Evolutionary conservation across 2,329 filamentous ascomycete genomes (phyloP), one percentile per base, ranked within the genome.

Genomic region (Arthrobotrys sinensis): DNA sequence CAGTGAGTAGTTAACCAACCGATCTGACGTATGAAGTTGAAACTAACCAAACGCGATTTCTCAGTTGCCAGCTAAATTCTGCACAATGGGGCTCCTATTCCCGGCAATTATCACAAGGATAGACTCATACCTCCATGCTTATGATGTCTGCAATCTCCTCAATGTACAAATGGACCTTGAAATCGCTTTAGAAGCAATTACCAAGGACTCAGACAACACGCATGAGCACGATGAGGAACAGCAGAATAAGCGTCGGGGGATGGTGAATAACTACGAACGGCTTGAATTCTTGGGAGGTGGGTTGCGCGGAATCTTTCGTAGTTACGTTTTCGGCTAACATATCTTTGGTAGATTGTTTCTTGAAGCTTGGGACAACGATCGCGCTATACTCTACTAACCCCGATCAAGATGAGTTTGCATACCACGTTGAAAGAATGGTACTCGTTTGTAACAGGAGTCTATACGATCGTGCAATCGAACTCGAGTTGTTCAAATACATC

Each of bases 251-350:
- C 92, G 94, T 81, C 86, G 88, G 57, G 94, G 94, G 1, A 97
- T 97, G 93, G 93, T 94, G 0, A 91, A 91, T 45, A 98, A 98
- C 81, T 99, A 99, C 82, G 96, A 99, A 84, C 89, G 96, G 11
- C 87, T 98, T 0, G 96, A 99, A 82, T 97, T 97, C 76, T 87
- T 98, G 1, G 96, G 96, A 0, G 75, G 75, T 72, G 50, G 50
- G 75, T 38, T 50, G 11, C 5, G 7, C 3, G 21, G 7, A 2
- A 46, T 21, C 0, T 10, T 16, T 60, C n/a, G n/a, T 19, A 40
- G 45, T 8, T 34, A 12, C 28, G 1, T 19, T 45, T 38, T 3
- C 4, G 21, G 12, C 50, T 67, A 19, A 60, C 11, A 34, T 50
- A 11, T 14, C 10, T 8, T 1, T 28, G 28, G 16, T 57, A 78